Percentiles rank a stretch among this genome's conserved stretches.
Conservation (phyloP, 176 grass and related monocot genomes). For the Carex myosuroides region DNA sequence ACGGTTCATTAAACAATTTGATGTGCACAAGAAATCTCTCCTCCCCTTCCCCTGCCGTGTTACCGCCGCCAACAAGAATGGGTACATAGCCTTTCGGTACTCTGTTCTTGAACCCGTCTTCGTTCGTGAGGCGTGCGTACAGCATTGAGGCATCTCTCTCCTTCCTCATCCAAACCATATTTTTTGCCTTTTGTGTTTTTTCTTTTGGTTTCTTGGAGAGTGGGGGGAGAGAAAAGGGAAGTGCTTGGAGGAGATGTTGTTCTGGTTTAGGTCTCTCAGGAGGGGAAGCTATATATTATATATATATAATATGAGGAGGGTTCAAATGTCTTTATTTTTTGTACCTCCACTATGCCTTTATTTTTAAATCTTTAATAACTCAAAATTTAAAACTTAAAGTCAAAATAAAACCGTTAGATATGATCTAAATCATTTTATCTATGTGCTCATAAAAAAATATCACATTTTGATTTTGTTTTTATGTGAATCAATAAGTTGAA, state of each 20-base stretch:
- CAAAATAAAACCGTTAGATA: too few relatives aligned
- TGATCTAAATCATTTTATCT: too few relatives aligned
- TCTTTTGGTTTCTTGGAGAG: not conserved
- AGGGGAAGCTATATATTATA: not conserved
- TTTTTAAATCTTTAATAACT: too few relatives aligned
- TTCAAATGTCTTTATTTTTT: too few relatives aligned
- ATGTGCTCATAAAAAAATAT: too few relatives aligned
- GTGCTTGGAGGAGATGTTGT: not conserved
- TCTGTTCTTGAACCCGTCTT: not conserved
- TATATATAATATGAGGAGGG: too few relatives aligned
- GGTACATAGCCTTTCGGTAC: conserved; percentile 24
- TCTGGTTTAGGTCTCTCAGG: not conserved
- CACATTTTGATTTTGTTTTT: too few relatives aligned
- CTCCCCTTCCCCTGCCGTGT: not conserved
- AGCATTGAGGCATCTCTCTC: not conserved
- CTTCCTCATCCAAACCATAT: conserved; percentile 27
- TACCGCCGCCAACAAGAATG: not conserved
- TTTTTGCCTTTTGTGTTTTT: not conserved
- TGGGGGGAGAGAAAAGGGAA: not conserved
- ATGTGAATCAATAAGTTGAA: too few relatives aligned
- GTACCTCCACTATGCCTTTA: too few relatives aligned
- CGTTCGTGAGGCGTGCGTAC: not conserved
- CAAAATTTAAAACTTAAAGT: too few relatives aligned
- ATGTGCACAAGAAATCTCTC: conserved; percentile 27
- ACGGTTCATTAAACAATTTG: conserved; percentile 14